Conservation (phyloP, 306 rosid species). For the Hippophae rhamnoides region DNA sequence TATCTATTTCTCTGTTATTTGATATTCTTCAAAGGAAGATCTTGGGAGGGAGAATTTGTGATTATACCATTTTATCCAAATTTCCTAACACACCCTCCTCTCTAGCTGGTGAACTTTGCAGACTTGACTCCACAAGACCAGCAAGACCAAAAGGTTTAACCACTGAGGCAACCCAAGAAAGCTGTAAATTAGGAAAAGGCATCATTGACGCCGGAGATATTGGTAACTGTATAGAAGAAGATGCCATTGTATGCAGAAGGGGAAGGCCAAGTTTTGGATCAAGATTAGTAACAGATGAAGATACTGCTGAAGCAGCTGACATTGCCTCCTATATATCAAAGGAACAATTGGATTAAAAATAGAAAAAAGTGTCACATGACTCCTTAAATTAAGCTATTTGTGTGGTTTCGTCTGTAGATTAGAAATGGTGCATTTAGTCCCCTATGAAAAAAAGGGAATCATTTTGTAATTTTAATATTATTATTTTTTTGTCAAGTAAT, state of each 20-base stretch:
- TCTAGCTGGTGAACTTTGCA: slow-evolving; percentile 92
- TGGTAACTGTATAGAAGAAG: slow-evolving; percentile 53
- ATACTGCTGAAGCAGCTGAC: slow-evolving; percentile 38
- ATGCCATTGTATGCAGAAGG: slow-evolving; percentile 37
- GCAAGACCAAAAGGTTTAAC: slow-evolving; percentile 53
- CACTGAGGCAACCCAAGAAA: slow-evolving; percentile 37
- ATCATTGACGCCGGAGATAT: slow-evolving; percentile 41
- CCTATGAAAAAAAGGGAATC: too few species aligned
- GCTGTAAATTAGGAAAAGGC: slow-evolving; percentile 47
- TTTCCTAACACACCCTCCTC: slow-evolving; percentile 99
- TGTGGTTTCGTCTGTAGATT: too few species aligned
- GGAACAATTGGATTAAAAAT: slow-evolving; percentile 5
- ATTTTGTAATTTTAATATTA: too few species aligned
- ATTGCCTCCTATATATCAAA: slow-evolving; percentile 50
- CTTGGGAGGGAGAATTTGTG: too few species aligned
- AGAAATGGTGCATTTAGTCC: too few species aligned
- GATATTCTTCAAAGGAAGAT: too few species aligned
- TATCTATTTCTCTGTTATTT: too few species aligned
- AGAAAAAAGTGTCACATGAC: not conserved
- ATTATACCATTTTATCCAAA: too few species aligned
- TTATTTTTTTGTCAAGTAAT: too few species aligned
- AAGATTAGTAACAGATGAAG: slow-evolving; percentile 36
- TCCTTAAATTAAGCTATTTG: too few species aligned
- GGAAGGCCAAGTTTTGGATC: slow-evolving; percentile 60
- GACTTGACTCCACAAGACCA: slow-evolving; percentile 54